phyloP scores from a whole-genome alignment of 257 asterid species.

The Rubia yunnanensis region DNA sequence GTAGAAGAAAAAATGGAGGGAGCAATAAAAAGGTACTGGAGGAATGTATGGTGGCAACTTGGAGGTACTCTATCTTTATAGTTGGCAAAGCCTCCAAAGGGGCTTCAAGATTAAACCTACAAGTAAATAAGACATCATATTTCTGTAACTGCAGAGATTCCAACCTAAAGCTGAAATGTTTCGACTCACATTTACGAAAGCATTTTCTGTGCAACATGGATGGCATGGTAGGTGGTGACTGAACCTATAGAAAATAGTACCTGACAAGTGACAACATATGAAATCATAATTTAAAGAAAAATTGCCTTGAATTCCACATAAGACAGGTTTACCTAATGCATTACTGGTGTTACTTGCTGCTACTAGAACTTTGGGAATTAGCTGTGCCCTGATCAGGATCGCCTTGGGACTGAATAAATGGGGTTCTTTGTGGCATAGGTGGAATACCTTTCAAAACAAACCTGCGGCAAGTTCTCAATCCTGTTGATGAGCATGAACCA shows the following conservation, averaged over 20 bases:
- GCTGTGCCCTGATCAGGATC: constrained; percentile 13
- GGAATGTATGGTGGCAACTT: background rate
- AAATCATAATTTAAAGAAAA: background rate
- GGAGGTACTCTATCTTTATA: constrained; percentile 1
- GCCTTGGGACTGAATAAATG: constrained; percentile 32
- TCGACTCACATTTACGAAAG: background rate
- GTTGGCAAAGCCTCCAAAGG: background rate
- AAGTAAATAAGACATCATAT: background rate
- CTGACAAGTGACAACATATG: constrained; percentile 10
- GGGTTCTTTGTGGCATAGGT: constrained; percentile 49
- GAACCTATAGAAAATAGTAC: background rate
- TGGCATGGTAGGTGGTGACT: background rate
- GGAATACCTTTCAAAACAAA: constrained; percentile 55
- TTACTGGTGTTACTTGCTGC: constrained; percentile 21
- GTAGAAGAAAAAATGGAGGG: background rate
- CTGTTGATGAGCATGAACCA: constrained; percentile 35
- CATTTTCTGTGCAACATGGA: constrained; percentile 4
- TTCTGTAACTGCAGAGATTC: background rate
- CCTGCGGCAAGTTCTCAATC: constrained; percentile 47
- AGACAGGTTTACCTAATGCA: background rate
- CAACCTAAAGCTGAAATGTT: background rate
- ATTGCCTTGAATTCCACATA: background rate
- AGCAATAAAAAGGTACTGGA: background rate
- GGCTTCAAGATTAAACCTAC: background rate
- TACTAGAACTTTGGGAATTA: constrained; percentile 24